These are phyloP conservation scores for Rhodofomes roseus DNA, from an alignment of 1,284 basidiomycete species.

Conservation along the genomic window DNA sequence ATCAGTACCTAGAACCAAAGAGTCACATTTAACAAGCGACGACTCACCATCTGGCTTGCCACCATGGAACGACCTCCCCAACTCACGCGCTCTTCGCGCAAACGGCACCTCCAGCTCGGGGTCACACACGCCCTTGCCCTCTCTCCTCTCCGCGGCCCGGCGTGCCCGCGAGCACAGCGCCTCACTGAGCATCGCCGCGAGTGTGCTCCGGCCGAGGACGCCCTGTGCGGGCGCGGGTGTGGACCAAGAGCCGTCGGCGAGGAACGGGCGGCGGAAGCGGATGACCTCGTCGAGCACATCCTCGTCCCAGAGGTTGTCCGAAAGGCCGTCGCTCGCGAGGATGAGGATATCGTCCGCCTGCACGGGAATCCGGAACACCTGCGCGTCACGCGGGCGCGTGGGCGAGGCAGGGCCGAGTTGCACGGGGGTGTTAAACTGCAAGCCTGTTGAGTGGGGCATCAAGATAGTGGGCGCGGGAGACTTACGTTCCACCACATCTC, in stretches of 20 bases:
- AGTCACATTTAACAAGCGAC: background rate
- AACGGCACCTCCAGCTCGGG: constrained; percentile 46
- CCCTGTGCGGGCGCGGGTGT: constrained; percentile 7
- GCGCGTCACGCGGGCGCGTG: constrained; percentile 72
- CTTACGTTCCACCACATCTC: constrained; percentile 90
- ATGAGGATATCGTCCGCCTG: constrained; percentile 87
- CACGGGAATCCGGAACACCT: constrained; percentile 73
- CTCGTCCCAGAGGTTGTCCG: constrained; percentile 94
- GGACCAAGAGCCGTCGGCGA: constrained; percentile 15
- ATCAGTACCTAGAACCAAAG: background rate
- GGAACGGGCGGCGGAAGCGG: constrained; percentile 52
- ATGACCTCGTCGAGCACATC: constrained; percentile 89
- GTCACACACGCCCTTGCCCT: constrained; percentile 3
- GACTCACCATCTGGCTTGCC: constrained; percentile 72
- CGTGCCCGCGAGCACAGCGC: constrained; percentile 69
- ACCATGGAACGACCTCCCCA: constrained; percentile 59
- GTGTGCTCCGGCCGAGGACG: constrained; percentile 46
- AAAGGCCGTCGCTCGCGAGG: constrained; percentile 85
- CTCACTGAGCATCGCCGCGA: constrained; percentile 66
- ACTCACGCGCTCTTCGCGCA: constrained; percentile 59
- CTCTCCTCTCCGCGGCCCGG: constrained; percentile 47
- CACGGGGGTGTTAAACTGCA: constrained; percentile 85
- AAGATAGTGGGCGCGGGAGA: constrained; percentile 9
- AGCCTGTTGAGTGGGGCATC: background rate
- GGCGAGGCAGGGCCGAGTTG: constrained; percentile 81